Percentiles rank a stretch among this genome's conserved stretches.
Conservation (phyloP, 129 eudicot genomes). For the Artemisia tridentata region DNA sequence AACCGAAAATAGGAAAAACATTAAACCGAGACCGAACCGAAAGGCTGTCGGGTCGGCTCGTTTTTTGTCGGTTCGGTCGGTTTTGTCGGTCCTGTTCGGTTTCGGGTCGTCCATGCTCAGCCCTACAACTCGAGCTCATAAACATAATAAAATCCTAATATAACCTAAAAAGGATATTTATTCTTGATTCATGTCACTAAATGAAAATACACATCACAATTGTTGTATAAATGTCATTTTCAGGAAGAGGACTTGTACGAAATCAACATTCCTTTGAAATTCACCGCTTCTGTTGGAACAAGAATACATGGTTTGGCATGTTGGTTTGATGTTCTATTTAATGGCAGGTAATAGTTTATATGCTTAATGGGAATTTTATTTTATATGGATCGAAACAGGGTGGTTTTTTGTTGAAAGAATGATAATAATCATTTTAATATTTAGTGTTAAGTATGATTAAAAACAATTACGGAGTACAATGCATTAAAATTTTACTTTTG, state of each 20-base stretch:
- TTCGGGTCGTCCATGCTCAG: too few species aligned
- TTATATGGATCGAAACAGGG: too few species aligned
- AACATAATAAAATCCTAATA: not conserved
- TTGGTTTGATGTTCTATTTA: conserved; percentile 94
- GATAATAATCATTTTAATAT: too few species aligned
- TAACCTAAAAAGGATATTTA: not conserved
- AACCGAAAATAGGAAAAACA: too few species aligned
- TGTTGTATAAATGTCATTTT: conserved; percentile 3
- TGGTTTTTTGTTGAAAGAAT: not conserved
- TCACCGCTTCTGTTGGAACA: conserved; percentile 66
- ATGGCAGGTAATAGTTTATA: conserved; percentile 65
- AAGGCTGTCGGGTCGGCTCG: too few species aligned
- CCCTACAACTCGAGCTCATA: not conserved
- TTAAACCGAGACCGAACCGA: too few species aligned
- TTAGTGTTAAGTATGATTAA: not conserved
- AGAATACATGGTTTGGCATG: conserved; percentile 93
- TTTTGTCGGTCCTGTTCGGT: too few species aligned
- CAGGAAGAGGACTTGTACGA: conserved; percentile 96
- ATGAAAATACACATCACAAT: not conserved
- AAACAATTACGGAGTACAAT: not conserved
- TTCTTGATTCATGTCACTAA: conserved; percentile 1
- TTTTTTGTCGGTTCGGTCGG: too few species aligned
- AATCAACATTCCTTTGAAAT: conserved; percentile 75
- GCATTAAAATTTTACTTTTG: not conserved
- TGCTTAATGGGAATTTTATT: not conserved